Evolutionary conservation across 2,329 filamentous ascomycete genomes (phyloP), one percentile per base, ranked within the genome.

Genomic region (Monilinia fructicola): DNA sequence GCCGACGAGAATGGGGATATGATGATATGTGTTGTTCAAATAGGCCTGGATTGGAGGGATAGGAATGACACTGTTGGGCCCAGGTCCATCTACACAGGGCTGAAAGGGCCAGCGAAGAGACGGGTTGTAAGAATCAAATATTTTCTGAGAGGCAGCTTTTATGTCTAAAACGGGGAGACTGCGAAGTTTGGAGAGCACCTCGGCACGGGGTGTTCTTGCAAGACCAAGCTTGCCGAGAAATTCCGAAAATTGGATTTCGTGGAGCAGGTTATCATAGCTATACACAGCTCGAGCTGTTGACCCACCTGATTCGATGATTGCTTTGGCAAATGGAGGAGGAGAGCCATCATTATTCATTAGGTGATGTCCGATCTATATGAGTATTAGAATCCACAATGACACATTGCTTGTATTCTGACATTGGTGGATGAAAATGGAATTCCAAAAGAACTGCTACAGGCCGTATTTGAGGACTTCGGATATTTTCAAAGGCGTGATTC

Each of bases 1-100:
- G 10, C 89, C 89, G 0, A 88, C 90, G 59, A 92, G 78, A 59
- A 92, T 82, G 10, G 87, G 85, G 10, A 88, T 79, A 69, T 81
- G 81, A 70, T 87, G 80, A 74, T 82, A 85, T 21, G 78, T 76
- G 0, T 82, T 79, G 0, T 81, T 78, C 35, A 79, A 75, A 86
- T 86, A 89, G n/a, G 82, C 81, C n/a, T 81, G 78, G 16, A 89
- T 79, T 3, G 89, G 88, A 14, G 83, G 77, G 35, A 82, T 79
- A 2, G 82, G 80, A 64, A 91, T 85, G 18, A 88, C 76, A 16
- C 84, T 82, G 4, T 65, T 26, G 23, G 46, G 21, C 7, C 75
- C 78, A 18, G 76, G 73, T 1, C 83, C 83, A 72, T 90, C 88
- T 66, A 91, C 84, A 46, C 88, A 85, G 10, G 89, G 89, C 72